A percentile compares a stretch with the other conserved stretches of the same genome.
Conservation (phyloP, 495 filamentous ascomycete genomes). For the Clohesyomyces aquaticus region DNA sequence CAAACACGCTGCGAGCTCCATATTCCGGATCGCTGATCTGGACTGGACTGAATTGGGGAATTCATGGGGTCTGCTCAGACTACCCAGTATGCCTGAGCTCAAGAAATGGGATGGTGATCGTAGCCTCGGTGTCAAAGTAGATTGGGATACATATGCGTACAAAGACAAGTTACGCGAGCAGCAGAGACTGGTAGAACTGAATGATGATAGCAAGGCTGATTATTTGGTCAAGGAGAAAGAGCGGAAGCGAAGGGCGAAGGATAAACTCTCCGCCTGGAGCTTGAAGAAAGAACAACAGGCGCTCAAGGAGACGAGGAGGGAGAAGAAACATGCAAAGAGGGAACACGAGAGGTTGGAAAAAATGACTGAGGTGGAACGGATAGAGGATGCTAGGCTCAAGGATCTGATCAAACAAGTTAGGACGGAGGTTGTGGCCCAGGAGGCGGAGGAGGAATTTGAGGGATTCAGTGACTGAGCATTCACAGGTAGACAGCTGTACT, state of each 20-base stretch:
- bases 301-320: constrained; percentile 65
- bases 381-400: constrained; percentile 70
- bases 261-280: constrained; percentile 81
- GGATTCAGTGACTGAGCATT: constrained; percentile 45
- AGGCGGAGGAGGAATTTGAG: constrained; percentile 44
- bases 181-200: constrained; percentile 61
- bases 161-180: constrained; percentile 78
- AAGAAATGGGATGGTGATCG: constrained; percentile 68
- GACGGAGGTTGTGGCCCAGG: constrained; percentile 50
- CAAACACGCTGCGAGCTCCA: constrained; percentile 87
- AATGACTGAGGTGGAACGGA: constrained; percentile 75
- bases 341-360: constrained; percentile 68
- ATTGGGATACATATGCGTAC: constrained; percentile 69
- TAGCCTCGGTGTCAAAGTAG: constrained; percentile 62
- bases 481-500: no score
- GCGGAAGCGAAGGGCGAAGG: constrained; percentile 46
- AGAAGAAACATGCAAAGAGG: constrained; percentile 72
- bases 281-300: constrained; percentile 74
- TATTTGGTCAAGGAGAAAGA: constrained; percentile 32
- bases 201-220: constrained; percentile 24
- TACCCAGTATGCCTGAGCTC: constrained; percentile 95
- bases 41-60: constrained; percentile 81
- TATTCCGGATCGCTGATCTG: constrained; percentile 81
- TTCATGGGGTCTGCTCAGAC: constrained; percentile 79
- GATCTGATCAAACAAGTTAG: constrained; percentile 73